phyloP scores from a whole-genome alignment of 805 yeast species.

The Wickerhamomyces kurtzmanii region DNA sequence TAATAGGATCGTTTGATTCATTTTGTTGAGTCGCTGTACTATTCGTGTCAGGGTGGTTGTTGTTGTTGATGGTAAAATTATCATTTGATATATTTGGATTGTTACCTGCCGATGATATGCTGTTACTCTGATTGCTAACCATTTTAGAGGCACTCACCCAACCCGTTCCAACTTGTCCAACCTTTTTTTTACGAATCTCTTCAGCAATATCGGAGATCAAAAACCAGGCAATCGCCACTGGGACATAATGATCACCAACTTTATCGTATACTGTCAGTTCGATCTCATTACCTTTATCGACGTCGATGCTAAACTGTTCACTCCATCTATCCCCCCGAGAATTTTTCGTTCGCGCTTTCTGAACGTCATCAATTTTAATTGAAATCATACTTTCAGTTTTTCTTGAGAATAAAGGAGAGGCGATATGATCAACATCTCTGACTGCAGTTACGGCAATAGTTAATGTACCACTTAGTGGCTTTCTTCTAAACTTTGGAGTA shows the following conservation, averaged over 20 bases:
- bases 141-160: conserved; percentile 81
- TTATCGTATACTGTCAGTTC: conserved; percentile 85
- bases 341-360: conserved; percentile 64
- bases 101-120: conserved; percentile 5
- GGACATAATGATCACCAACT: conserved; percentile 52
- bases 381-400: conserved; percentile 73
- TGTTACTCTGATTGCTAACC: conserved; percentile 14
- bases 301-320: conserved; percentile 71
- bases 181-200: conserved; percentile 85
- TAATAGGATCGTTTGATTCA: conserved; percentile 20
- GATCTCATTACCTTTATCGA: conserved; percentile 88
- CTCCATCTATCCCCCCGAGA: conserved; percentile 74
- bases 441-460: conserved; percentile 66
- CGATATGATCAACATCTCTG: conserved; percentile 87
- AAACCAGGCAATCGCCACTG: conserved; percentile 92
- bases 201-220: conserved; percentile 87
- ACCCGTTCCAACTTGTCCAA: conserved; percentile 66
- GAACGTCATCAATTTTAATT: conserved; percentile 83
- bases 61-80: conserved; percentile 12
- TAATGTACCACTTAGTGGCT: conserved; percentile 76
- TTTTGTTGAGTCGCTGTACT: conserved; percentile 2
- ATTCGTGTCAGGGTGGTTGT: conserved; percentile 2
- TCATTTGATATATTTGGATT: conserved; percentile 12
- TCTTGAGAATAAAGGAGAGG: conserved; percentile 69
- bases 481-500: conserved; percentile 67